Conservation (phyloP, 106 monocot species). For the Triglochin maritima region DNA sequence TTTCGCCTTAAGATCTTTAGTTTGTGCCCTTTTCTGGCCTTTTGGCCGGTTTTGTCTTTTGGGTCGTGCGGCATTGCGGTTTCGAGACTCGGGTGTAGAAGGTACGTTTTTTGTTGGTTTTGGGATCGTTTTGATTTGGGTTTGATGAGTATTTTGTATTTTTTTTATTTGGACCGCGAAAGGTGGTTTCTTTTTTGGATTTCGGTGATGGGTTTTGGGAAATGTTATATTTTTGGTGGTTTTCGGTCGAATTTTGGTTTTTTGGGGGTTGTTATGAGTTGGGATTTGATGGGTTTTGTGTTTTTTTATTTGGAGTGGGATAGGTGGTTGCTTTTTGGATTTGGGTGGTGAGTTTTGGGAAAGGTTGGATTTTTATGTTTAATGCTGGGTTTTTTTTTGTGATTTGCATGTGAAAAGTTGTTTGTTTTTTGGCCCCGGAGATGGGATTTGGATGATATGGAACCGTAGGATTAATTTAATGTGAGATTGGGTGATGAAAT, state of each 20-base stretch:
- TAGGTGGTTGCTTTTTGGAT: background rate
- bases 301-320: background rate
- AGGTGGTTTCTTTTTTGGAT: background rate
- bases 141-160: background rate
- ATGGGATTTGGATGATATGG: background rate
- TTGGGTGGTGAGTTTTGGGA: background rate
- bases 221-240: background rate
- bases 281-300: too few species aligned
- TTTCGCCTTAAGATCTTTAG: background rate
- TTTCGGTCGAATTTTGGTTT: background rate
- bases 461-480: background rate
- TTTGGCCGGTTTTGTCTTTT: background rate
- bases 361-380: conserved; percentile 1
- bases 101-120: too few species aligned
- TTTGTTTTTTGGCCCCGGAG: background rate
- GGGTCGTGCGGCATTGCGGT: background rate
- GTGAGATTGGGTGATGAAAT: background rate
- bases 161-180: background rate
- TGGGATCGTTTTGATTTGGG: too few species aligned
- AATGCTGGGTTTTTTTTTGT: background rate
- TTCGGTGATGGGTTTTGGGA: background rate
- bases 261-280: background rate
- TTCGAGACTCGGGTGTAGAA: too few species aligned
- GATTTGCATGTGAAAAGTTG: background rate
- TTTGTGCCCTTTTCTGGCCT: background rate